phyloP scores from a whole-genome alignment of 108 stramenopile genomes.

The Fistulifera solaris region DNA sequence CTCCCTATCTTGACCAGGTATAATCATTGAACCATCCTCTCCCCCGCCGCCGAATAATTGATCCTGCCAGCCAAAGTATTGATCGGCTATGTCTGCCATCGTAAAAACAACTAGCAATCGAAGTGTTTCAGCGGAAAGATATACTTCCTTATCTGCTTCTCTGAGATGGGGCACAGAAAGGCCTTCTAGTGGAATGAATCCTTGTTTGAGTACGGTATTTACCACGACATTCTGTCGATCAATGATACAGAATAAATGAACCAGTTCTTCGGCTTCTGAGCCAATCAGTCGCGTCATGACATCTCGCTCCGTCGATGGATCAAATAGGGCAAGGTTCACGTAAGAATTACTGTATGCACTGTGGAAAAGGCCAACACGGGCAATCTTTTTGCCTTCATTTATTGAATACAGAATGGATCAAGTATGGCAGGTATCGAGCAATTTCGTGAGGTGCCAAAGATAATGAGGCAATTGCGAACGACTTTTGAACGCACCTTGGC shows the following conservation, averaged over 20 bases:
- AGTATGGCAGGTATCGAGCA: too few species aligned
- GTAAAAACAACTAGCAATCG: constrained; percentile 17
- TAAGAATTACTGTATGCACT: constrained; percentile 26
- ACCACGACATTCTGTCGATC: constrained; percentile 23
- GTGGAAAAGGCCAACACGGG: constrained; percentile 21
- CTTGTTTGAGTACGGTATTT: constrained; percentile 15
- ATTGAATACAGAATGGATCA: too few species aligned
- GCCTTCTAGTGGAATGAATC: constrained; percentile 16
- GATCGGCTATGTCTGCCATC: constrained; percentile 22
- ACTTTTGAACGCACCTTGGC: constrained; percentile 4
- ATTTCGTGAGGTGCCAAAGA: too few species aligned
- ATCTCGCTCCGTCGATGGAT: constrained; percentile 12
- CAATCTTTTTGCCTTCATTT: constrained; percentile 1
- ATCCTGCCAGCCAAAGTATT: constrained; percentile 28
- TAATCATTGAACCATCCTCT: constrained; percentile 8
- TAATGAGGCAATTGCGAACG: too few species aligned
- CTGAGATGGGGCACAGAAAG: constrained; percentile 14
- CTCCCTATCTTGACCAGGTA: constrained; percentile 10
- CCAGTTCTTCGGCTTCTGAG: constrained; percentile 16
- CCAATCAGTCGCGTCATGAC: constrained; percentile 16
- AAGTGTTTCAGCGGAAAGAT: constrained; percentile 6
- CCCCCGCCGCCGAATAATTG: constrained; percentile 15
- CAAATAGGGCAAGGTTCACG: constrained; percentile 22
- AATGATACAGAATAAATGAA: constrained; percentile 28
- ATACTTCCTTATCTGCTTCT: constrained; percentile 2